These are phyloP conservation scores for Glycyrrhiza uralensis DNA, from an alignment of 306 rosid species.

Conservation along the genomic window DNA sequence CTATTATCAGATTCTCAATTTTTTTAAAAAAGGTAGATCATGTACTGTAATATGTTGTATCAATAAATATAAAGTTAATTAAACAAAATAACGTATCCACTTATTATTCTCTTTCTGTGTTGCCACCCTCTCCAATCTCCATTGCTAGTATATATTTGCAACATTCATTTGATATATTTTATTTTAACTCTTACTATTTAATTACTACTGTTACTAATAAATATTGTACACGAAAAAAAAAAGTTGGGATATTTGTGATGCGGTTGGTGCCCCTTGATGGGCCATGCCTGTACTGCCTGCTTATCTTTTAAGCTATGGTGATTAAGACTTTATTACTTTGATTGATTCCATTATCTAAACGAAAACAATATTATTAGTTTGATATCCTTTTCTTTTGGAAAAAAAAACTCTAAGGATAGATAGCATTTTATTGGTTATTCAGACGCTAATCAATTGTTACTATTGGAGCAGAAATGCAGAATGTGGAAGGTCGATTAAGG, in stretches of 20 bases:
- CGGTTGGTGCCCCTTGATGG: slow-evolving; percentile 30
- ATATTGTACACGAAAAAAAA: background rate
- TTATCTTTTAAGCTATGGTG: slow-evolving; percentile 34
- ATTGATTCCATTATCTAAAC: slow-evolving; percentile 30
- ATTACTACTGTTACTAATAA: background rate
- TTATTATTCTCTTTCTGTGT: background rate
- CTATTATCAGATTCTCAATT: too few relatives aligned
- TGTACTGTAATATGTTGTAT: too few relatives aligned
- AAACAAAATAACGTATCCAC: too few relatives aligned
- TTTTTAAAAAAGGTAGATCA: too few relatives aligned
- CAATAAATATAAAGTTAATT: too few relatives aligned
- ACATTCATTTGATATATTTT: background rate
- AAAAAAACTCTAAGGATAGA: background rate
- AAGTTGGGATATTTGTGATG: slow-evolving; percentile 4
- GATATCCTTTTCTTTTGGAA: background rate
- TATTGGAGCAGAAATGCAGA: background rate
- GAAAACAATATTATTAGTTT: slow-evolving; percentile 1
- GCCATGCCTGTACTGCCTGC: slow-evolving; percentile 10
- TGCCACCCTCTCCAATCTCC: background rate
- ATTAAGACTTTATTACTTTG: slow-evolving; percentile 29
- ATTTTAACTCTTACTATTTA: background rate
- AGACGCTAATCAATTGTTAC: slow-evolving; percentile 11
- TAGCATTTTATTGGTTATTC: background rate
- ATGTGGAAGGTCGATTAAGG: slow-evolving; percentile 16
- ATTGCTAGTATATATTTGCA: background rate